Evolutionary conservation across 2,329 filamentous ascomycete species (phyloP).

Genomic region (Cladosporium sp.): DNA sequence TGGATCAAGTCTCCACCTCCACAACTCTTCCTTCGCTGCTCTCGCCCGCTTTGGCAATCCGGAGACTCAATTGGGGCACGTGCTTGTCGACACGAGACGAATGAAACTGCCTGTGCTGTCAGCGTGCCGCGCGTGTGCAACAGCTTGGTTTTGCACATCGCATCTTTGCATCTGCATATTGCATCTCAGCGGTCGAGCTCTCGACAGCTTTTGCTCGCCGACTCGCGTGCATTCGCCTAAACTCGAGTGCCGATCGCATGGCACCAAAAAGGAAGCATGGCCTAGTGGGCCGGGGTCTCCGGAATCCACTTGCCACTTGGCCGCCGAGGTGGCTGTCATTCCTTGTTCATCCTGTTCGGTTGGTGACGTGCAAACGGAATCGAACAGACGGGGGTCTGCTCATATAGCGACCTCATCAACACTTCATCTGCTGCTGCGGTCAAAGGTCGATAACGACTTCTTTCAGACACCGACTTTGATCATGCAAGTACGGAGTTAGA

Average conservation of each 20-base stretch:
- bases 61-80: not conserved
- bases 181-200: not conserved
- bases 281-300: not conserved
- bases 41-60: not conserved
- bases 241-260: not conserved
- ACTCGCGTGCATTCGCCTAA: not conserved
- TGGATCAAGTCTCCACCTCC: not conserved
- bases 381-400: not conserved
- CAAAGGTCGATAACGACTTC: not conserved
- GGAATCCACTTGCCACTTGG: not conserved
- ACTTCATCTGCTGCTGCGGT: not conserved
- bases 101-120: constrained; percentile 5
- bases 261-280: not conserved
- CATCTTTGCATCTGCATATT: too few relatives aligned
- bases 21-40: not conserved
- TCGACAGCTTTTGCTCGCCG: not conserved
- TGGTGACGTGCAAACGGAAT: not conserved
- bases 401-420: not conserved
- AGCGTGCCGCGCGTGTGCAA: constrained; percentile 4
- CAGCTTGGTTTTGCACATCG: not conserved
- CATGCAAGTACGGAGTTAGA: not conserved
- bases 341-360: not conserved
- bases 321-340: not conserved
- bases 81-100: not conserved
- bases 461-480: not conserved